These are phyloP conservation scores for Aspergillus bertholletiae DNA, from an alignment of 495 filamentous ascomycete genomes.

Conservation along the genomic window DNA sequence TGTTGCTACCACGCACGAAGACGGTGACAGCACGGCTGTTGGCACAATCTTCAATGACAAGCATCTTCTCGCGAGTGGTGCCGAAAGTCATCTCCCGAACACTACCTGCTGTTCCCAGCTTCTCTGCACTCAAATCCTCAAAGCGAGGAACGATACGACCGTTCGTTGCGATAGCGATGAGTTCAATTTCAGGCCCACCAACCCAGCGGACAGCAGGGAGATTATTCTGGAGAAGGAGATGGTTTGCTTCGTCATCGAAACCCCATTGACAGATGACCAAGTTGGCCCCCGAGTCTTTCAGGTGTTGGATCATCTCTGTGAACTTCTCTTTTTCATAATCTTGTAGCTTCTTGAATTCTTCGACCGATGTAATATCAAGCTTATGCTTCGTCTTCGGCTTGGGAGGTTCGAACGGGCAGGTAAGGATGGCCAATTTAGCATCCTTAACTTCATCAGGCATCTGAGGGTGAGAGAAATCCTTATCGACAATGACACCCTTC, in stretches of 20 bases:
- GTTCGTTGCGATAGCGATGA: slow-evolving; percentile 98
- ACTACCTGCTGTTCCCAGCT: slow-evolving; percentile 84
- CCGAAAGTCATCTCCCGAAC: slow-evolving; percentile 95
- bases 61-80: slow-evolving; percentile 98
- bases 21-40: slow-evolving; percentile 95
- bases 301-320: slow-evolving; percentile 95
- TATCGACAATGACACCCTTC: slow-evolving; percentile 97
- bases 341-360: slow-evolving; percentile 96
- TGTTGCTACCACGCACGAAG: slow-evolving; percentile 97
- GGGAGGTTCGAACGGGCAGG: slow-evolving; percentile 98
- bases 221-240: slow-evolving; percentile 91
- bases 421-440: slow-evolving; percentile 95
- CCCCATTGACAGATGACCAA: slow-evolving; percentile 99
- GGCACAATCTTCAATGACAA: slow-evolving; percentile 98
- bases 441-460: slow-evolving; percentile 94
- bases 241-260: slow-evolving; percentile 98
- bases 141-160: slow-evolving; percentile 96
- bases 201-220: slow-evolving; percentile 97
- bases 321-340: slow-evolving; percentile 95
- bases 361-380: slow-evolving; percentile 94
- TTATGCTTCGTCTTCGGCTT: slow-evolving; percentile 99
- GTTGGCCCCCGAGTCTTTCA: slow-evolving; percentile 97
- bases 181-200: slow-evolving; percentile 94
- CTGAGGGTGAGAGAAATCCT: slow-evolving; percentile 99
- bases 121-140: slow-evolving; percentile 85